These are phyloP conservation scores for Pyrus bretschneideri DNA, from an alignment of 306 rosid genomes.

Conservation along the genomic window DNA sequence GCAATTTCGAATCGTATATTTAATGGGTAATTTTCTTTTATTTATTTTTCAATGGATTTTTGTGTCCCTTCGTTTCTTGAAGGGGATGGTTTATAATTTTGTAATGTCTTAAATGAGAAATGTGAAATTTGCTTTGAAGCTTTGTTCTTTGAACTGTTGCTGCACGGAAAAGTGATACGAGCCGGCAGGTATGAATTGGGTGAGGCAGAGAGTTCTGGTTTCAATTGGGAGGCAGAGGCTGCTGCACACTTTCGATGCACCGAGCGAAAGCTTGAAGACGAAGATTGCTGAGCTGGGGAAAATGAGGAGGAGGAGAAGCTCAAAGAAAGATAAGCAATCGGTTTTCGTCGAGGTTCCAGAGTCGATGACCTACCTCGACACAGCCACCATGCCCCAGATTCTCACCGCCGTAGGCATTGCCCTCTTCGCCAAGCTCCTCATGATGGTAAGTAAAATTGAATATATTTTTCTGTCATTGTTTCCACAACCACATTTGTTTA, in stretches of 20 bases:
- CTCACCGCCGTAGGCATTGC: slow-evolving; percentile 52
- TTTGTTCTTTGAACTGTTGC: neutral
- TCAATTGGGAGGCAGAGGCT: slow-evolving; percentile 2
- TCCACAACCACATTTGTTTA: neutral
- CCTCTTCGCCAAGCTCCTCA: slow-evolving; percentile 64
- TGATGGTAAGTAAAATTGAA: slow-evolving; percentile 49
- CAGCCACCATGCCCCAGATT: slow-evolving; percentile 74
- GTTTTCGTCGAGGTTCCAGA: slow-evolving; percentile 72
- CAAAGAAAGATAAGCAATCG: slow-evolving; percentile 31
- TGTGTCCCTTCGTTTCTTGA: neutral
- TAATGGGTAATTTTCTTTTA: neutral
- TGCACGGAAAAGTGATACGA: neutral
- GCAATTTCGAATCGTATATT: neutral
- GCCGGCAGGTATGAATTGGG: slow-evolving; percentile 16
- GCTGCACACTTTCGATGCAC: slow-evolving; percentile 27
- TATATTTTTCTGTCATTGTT: neutral
- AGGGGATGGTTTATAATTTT: neutral
- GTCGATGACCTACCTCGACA: slow-evolving; percentile 61
- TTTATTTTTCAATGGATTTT: neutral
- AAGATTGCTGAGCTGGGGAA: slow-evolving; percentile 43
- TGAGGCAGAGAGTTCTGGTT: slow-evolving; percentile 21
- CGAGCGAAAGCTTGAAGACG: slow-evolving; percentile 37
- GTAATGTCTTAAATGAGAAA: neutral
- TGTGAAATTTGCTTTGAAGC: neutral
- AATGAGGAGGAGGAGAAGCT: slow-evolving; percentile 35